Conservation (phyloP, 2,329 filamentous ascomycete genomes). For the Talaromyces albobiverticillius region DNA sequence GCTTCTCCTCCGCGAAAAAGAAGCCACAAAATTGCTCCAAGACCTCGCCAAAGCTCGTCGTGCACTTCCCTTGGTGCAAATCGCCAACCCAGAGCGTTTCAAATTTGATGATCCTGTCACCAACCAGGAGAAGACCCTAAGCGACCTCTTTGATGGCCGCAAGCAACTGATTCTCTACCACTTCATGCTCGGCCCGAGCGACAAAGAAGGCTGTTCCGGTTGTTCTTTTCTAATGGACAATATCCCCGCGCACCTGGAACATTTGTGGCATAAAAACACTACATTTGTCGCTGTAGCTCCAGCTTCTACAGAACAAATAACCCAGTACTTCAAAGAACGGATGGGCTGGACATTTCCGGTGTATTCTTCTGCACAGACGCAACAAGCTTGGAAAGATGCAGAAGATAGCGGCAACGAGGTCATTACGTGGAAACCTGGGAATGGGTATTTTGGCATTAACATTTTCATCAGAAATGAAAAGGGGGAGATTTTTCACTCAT, state of each 20-base stretch:
- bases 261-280: constrained; percentile 38
- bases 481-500: constrained; percentile 19
- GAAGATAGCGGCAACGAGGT: too few relatives aligned
- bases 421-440: too few relatives aligned
- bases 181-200: constrained; percentile 44
- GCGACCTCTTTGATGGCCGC: constrained; percentile 26
- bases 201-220: constrained; percentile 36
- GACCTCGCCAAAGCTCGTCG: constrained; percentile 29
- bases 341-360: constrained; percentile 45
- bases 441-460: constrained; percentile 11
- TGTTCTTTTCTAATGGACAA: constrained; percentile 41
- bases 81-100: constrained; percentile 38
- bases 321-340: constrained; percentile 31
- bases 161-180: constrained; percentile 40
- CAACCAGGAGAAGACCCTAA: constrained; percentile 18
- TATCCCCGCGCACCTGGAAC: constrained; percentile 32
- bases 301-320: constrained; percentile 36
- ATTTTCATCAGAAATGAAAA: constrained; percentile 14
- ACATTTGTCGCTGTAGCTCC: constrained; percentile 41
- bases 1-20: constrained; percentile 18
- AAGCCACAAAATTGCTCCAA: constrained; percentile 16
- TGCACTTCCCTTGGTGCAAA: constrained; percentile 40
- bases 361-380: constrained; percentile 22
- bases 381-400: too few relatives aligned
- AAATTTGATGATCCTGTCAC: constrained; percentile 24